Evolutionary conservation across 768 basidiomycete genomes (phyloP).

Genomic region (Mrakia frigida): DNA sequence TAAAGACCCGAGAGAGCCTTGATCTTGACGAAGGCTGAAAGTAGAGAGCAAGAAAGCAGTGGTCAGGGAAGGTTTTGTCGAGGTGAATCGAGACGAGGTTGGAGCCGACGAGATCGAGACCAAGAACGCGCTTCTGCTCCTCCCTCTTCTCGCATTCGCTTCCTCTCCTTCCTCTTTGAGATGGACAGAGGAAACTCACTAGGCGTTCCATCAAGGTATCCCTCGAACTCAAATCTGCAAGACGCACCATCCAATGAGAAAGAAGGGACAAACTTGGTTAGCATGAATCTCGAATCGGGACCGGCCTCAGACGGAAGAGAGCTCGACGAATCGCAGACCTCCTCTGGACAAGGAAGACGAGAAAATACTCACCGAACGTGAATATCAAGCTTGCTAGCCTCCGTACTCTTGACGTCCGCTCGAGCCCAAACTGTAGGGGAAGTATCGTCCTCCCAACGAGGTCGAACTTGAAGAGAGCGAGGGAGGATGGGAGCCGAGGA

Average conservation of each 20-base stretch:
- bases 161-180: background rate
- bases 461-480: background rate
- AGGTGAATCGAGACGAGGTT: no score
- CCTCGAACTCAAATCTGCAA: slow-evolving; percentile 7
- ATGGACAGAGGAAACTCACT: background rate
- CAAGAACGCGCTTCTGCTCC: no score
- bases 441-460: slow-evolving; percentile 1
- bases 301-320: background rate
- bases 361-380: background rate
- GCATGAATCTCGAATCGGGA: no score
- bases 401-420: background rate
- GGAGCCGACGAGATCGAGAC: no score
- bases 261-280: background rate
- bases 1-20: background rate
- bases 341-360: background rate
- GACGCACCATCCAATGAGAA: background rate
- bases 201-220: background rate
- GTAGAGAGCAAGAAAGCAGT: background rate
- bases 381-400: background rate
- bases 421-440: background rate
- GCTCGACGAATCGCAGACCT: background rate
- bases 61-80: no score
- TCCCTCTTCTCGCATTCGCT: background rate
- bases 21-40: background rate
- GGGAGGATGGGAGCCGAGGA: background rate